phyloP scores from a whole-genome alignment of 2,329 filamentous ascomycete species.

The Colletotrichum sp. region DNA sequence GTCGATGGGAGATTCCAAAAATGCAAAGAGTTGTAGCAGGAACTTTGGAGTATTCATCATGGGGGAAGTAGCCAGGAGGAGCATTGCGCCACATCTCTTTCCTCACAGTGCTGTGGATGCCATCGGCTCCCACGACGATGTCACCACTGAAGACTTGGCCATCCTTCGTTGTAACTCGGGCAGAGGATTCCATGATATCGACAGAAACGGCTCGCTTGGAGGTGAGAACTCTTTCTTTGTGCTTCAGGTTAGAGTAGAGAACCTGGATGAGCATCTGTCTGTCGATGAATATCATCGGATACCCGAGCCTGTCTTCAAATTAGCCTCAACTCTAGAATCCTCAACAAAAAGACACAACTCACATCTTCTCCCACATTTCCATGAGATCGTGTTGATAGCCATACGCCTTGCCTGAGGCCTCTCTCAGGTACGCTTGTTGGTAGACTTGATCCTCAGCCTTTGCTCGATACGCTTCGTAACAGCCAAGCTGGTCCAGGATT shows the following conservation, averaged over 20 bases:
- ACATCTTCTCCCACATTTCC: background rate
- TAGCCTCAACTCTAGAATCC: background rate
- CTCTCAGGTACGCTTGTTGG: background rate
- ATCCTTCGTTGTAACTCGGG: conserved; percentile 33
- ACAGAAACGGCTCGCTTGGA: conserved; percentile 15
- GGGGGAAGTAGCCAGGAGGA: conserved; percentile 27
- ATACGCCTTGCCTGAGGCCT: background rate
- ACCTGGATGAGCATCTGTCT: conserved; percentile 38
- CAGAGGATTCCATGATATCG: conserved; percentile 2
- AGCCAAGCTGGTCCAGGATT: conserved; percentile 53
- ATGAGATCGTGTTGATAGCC: background rate
- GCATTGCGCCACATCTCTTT: conserved; percentile 31
- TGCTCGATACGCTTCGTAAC: conserved; percentile 31
- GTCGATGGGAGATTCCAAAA: conserved; percentile 39
- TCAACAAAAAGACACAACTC: background rate
- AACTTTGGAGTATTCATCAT: conserved; percentile 19
- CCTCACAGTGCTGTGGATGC: conserved; percentile 42
- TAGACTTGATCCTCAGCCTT: conserved; percentile 24
- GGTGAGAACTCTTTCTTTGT: conserved; percentile 27
- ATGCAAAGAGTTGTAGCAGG: conserved; percentile 28
- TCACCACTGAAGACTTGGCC: conserved; percentile 34
- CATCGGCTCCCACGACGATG: conserved; percentile 44
- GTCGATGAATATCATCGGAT: conserved; percentile 38
- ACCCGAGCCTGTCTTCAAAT: conserved; percentile 26
- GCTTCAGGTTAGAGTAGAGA: conserved; percentile 35